A percentile compares a stretch with the other conserved stretches of the same genome.
These are phyloP conservation scores for Globisporangium echinulatum DNA, from an alignment of 352 stramenopile species.

Conservation along the genomic window DNA sequence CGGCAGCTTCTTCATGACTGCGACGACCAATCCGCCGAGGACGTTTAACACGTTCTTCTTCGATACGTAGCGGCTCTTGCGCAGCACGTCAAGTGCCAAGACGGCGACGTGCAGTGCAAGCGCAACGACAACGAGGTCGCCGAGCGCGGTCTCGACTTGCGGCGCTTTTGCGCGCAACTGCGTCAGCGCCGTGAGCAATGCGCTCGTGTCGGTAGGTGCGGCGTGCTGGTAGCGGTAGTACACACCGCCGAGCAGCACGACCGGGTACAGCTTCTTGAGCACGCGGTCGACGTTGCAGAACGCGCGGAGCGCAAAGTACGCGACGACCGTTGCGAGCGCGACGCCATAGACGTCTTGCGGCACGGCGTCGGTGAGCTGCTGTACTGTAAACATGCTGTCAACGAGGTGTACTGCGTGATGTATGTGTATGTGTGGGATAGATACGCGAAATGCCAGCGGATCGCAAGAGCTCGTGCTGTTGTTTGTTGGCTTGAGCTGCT, in stretches of 20 bases:
- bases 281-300: conserved; percentile 66
- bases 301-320: conserved; percentile 58
- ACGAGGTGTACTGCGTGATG: too few relatives aligned
- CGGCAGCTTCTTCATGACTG: conserved; percentile 50
- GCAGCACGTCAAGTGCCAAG: conserved; percentile 24
- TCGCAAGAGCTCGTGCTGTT: background rate
- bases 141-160: conserved; percentile 12
- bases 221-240: conserved; percentile 45
- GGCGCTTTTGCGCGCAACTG: conserved; percentile 9
- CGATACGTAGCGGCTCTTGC: conserved; percentile 66
- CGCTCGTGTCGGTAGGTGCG: background rate
- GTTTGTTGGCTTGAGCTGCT: background rate
- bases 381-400: conserved; percentile 19
- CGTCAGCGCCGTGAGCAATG: conserved; percentile 14
- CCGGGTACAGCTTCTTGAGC: conserved; percentile 50
- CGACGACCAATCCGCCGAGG: conserved; percentile 40
- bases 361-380: conserved; percentile 19
- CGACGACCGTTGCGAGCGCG: conserved; percentile 25
- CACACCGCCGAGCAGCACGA: conserved; percentile 35
- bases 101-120: conserved; percentile 22
- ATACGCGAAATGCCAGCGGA: background rate
- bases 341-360: conserved; percentile 26
- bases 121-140: conserved; percentile 9
- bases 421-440: background rate
- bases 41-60: conserved; percentile 72